phyloP scores from a whole-genome alignment of 2,329 filamentous ascomycete genomes.

The Neonectria neomacrospora region DNA sequence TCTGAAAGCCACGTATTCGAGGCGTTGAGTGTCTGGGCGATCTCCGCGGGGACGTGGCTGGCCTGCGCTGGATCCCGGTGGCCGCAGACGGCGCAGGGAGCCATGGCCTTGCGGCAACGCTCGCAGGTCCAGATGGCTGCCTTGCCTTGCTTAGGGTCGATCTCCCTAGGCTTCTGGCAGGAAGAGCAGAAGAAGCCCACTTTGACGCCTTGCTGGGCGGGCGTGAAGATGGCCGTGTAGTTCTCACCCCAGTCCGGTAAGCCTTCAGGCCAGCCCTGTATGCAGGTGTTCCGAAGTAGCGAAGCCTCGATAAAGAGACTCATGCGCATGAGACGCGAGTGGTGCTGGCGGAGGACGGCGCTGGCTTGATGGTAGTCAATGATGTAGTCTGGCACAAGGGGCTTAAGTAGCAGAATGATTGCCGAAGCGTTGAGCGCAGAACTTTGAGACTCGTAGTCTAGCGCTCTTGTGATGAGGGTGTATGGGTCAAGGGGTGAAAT shows the following conservation, averaged over 20 bases:
- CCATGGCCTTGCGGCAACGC: constrained; percentile 63
- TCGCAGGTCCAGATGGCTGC: constrained; percentile 68
- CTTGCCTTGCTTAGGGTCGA: constrained; percentile 58
- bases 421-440: constrained; percentile 69
- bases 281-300: constrained; percentile 69
- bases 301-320: constrained; percentile 69
- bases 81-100: constrained; percentile 68
- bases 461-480: constrained; percentile 61
- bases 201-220: constrained; percentile 65
- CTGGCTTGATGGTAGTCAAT: constrained; percentile 67
- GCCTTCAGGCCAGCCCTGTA: constrained; percentile 65
- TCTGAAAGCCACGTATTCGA: constrained; percentile 49
- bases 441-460: constrained; percentile 66
- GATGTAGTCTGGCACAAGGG: constrained; percentile 64
- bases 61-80: constrained; percentile 62
- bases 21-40: constrained; percentile 42
- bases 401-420: constrained; percentile 69
- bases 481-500: constrained; percentile 64
- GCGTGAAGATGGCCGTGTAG: constrained; percentile 64
- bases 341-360: constrained; percentile 69
- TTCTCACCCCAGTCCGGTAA: constrained; percentile 64
- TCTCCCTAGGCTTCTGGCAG: constrained; percentile 67
- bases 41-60: constrained; percentile 50
- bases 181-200: constrained; percentile 64
- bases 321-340: constrained; percentile 69